Conservation (phyloP, 2,329 filamentous ascomycete genomes). For the Paecilomyces dactylethromorphus region DNA sequence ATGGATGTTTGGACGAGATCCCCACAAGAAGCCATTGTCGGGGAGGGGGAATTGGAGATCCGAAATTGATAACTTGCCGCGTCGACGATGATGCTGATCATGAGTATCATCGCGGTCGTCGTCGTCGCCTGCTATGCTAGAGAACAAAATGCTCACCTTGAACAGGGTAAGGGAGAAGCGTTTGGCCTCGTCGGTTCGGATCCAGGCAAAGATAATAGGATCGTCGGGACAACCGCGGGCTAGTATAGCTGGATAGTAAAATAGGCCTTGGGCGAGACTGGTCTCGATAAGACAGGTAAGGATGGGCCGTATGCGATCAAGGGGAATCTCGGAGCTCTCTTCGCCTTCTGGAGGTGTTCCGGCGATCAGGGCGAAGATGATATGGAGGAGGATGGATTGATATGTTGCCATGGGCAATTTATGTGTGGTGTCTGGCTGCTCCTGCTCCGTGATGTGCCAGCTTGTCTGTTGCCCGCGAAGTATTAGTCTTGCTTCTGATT, state of each 20-base stretch:
- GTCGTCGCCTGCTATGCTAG: slow-evolving; percentile 2
- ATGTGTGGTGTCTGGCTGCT: slow-evolving; percentile 1
- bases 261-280: slow-evolving; percentile 20
- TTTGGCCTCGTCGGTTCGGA: slow-evolving; percentile 22
- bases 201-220: slow-evolving; percentile 13
- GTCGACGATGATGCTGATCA: no score
- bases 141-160: slow-evolving; percentile 9
- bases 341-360: neutral
- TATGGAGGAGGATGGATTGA: slow-evolving; percentile 24
- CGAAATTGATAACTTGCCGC: slow-evolving; percentile 4
- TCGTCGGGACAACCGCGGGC: slow-evolving; percentile 6
- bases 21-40: slow-evolving; percentile 7
- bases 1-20: slow-evolving; percentile 1
- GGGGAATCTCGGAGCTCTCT: slow-evolving; percentile 5
- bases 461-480: neutral
- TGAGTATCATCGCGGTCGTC: neutral
- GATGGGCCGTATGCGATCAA: slow-evolving; percentile 6
- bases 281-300: slow-evolving; percentile 18
- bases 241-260: slow-evolving; percentile 22
- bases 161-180: slow-evolving; percentile 21
- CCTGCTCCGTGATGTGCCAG: neutral
- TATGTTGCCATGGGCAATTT: slow-evolving; percentile 25
- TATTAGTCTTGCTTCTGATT: neutral
- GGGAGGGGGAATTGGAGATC: slow-evolving; percentile 14
- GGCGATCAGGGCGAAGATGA: slow-evolving; percentile 18